phyloP scores from a whole-genome alignment of 257 asterid genomes.

The Thymus mandschuricus region DNA sequence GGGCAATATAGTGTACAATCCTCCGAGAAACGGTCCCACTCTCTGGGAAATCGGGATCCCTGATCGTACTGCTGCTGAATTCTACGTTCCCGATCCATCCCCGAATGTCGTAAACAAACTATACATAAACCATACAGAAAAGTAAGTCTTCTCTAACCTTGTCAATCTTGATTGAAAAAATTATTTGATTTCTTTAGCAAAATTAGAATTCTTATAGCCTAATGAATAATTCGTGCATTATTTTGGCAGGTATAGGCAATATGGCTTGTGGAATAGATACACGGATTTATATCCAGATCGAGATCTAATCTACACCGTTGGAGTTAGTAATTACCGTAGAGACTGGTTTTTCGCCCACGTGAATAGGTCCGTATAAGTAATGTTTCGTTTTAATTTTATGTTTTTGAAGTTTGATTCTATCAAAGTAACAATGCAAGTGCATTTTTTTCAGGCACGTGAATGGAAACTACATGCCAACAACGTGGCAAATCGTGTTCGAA shows the following conservation, averaged over 20 bases:
- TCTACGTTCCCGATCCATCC: slow-evolving; percentile 56
- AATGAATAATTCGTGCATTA: background rate
- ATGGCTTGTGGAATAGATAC: slow-evolving; percentile 68
- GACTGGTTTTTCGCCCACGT: slow-evolving; percentile 71
- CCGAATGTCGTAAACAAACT: slow-evolving; percentile 44
- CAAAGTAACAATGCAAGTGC: background rate
- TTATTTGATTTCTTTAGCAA: no score
- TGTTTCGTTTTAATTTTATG: no score
- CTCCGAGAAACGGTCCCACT: slow-evolving; percentile 68
- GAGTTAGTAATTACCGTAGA: slow-evolving; percentile 42
- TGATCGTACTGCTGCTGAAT: slow-evolving; percentile 64
- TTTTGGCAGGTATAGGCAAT: slow-evolving; percentile 52
- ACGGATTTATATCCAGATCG: slow-evolving; percentile 49
- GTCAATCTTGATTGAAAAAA: no score
- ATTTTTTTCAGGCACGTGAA: background rate
- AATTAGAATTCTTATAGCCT: no score
- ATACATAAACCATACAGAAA: slow-evolving; percentile 40
- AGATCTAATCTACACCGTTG: slow-evolving; percentile 55
- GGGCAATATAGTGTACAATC: slow-evolving; percentile 39
- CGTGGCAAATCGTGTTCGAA: slow-evolving; percentile 65
- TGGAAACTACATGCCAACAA: slow-evolving; percentile 42
- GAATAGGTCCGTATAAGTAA: slow-evolving; percentile 40
- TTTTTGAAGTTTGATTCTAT: no score
- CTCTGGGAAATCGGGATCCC: slow-evolving; percentile 74
- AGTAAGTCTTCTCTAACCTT: slow-evolving; percentile 30